These are phyloP conservation scores for Stachybotrys echinatus DNA, from an alignment of 2,329 filamentous ascomycete genomes.

Conservation along the genomic window DNA sequence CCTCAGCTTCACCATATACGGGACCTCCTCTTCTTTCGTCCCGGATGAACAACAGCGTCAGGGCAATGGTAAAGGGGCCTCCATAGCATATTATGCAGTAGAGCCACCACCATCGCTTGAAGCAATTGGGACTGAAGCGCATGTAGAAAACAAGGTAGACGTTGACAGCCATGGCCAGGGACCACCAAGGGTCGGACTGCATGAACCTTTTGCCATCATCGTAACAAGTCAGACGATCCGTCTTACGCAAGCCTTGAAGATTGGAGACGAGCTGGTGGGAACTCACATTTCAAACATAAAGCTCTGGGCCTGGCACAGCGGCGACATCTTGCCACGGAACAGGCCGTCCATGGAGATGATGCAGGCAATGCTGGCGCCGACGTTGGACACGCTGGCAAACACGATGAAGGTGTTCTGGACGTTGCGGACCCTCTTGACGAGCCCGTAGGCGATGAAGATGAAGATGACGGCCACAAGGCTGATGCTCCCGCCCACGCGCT, in stretches of 20 bases:
- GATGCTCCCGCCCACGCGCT: conserved; percentile 48
- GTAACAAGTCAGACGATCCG: neutral
- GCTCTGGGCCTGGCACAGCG: conserved; percentile 57
- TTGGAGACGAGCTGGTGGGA: neutral
- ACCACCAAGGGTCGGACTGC: conserved; percentile 73
- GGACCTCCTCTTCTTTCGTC: conserved; percentile 23
- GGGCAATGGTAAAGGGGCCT: conserved; percentile 60
- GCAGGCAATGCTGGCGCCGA: conserved; percentile 59
- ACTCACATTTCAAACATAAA: conserved; percentile 64
- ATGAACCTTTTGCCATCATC: conserved; percentile 54
- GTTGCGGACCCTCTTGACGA: conserved; percentile 48
- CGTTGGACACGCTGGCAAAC: conserved; percentile 55
- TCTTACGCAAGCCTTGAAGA: neutral
- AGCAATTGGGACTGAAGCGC: conserved; percentile 58
- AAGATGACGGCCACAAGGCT: conserved; percentile 45
- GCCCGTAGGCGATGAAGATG: conserved; percentile 46
- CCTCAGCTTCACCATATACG: conserved; percentile 53
- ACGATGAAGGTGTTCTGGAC: conserved; percentile 59
- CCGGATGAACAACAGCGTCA: conserved; percentile 58
- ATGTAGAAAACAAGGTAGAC: conserved; percentile 67
- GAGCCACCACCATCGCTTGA: conserved; percentile 65
- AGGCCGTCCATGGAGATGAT: conserved; percentile 66
- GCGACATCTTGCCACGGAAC: conserved; percentile 41
- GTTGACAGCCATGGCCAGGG: conserved; percentile 76
- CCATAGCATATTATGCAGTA: conserved; percentile 70